phyloP scores from a whole-genome alignment of 495 filamentous ascomycete genomes.

The Penicillium canescens region DNA sequence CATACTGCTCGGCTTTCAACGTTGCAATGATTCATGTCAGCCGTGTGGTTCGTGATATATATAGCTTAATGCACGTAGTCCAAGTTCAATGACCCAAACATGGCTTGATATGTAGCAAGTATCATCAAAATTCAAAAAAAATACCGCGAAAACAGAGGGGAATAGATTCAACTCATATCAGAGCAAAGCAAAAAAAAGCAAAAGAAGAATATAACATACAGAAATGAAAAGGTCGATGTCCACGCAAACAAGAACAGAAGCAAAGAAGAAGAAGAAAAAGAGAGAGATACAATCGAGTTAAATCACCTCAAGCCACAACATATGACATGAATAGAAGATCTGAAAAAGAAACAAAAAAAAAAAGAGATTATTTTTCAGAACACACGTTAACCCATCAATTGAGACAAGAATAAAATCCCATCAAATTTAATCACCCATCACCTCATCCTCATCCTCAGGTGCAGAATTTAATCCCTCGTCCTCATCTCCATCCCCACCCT shows the following conservation, averaged over 20 bases:
- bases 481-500: slow-evolving; percentile 44
- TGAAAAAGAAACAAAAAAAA: slow-evolving; percentile 8
- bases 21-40: too few species aligned
- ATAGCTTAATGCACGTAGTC: too few species aligned
- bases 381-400: slow-evolving; percentile 2
- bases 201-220: slow-evolving; percentile 11
- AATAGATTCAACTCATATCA: slow-evolving; percentile 6
- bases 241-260: slow-evolving; percentile 10
- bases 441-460: slow-evolving; percentile 62
- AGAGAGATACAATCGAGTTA: slow-evolving; percentile 10
- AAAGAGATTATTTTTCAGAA: slow-evolving; percentile 1
- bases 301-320: slow-evolving; percentile 12
- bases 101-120: too few species aligned
- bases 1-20: too few species aligned
- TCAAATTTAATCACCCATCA: slow-evolving; percentile 63
- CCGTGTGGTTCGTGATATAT: too few species aligned
- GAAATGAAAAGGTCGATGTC: slow-evolving; percentile 14
- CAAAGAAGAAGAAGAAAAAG: background rate
- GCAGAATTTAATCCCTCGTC: slow-evolving; percentile 37
- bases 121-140: too few species aligned
- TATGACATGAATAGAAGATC: slow-evolving; percentile 7
- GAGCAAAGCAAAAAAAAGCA: slow-evolving; percentile 4
- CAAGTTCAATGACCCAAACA: too few species aligned
- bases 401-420: background rate
- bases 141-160: too few species aligned